Conservation (phyloP, 2,329 filamentous ascomycete genomes). For the Ceratocystis destructans region DNA sequence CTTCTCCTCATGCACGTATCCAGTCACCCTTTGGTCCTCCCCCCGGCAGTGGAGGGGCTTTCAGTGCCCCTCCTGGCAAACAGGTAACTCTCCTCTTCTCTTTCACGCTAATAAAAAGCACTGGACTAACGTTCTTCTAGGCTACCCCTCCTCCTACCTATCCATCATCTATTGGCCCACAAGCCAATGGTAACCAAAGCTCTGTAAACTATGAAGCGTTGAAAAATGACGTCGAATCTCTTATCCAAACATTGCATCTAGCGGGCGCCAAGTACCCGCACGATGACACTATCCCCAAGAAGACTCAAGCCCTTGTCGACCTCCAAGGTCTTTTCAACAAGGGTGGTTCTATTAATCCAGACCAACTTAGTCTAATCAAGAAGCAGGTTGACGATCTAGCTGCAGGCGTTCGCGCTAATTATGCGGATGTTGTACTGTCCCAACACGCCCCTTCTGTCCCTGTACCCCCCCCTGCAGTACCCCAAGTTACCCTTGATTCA, state of each 20-base stretch:
- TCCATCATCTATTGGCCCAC: not conserved
- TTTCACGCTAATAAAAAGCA: not conserved
- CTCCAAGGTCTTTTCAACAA: conserved; percentile 63
- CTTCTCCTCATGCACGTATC: conserved; percentile 5
- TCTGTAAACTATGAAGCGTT: conserved; percentile 54
- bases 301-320: conserved; percentile 72
- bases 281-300: conserved; percentile 62
- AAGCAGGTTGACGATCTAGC: conserved; percentile 70
- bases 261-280: conserved; percentile 64
- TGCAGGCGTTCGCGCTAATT: conserved; percentile 43
- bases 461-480: conserved; percentile 23
- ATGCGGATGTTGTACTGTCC: conserved; percentile 28
- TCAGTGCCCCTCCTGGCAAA: conserved; percentile 2
- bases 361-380: conserved; percentile 73
- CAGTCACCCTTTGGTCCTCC: conserved; percentile 2
- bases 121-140: not conserved
- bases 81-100: conserved; percentile 13
- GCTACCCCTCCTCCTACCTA: conserved; percentile 4
- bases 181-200: not conserved
- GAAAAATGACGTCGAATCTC: conserved; percentile 66
- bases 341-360: conserved; percentile 60
- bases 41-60: conserved; percentile 4
- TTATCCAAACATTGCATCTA: conserved; percentile 58
- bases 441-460: conserved; percentile 23
- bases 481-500: conserved; percentile 37